Base-by-base conservation (phyloP, 805 yeast species). In the Clavispora carvajalis region DNA sequence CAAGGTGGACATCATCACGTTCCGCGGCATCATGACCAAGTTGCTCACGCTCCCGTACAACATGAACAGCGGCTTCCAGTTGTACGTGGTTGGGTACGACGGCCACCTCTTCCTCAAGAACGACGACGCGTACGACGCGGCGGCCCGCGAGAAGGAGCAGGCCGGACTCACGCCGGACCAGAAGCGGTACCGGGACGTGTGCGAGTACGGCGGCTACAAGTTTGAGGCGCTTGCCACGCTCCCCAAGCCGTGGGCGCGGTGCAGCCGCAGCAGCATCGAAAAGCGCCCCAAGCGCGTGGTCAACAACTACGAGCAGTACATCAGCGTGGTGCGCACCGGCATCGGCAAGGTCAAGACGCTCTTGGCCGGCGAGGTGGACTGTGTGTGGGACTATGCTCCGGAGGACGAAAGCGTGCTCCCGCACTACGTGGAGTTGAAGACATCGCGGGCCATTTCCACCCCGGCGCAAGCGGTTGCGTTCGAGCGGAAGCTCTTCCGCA, bases 281-380 rank as follows among this genome's bases (percentile, higher is more conserved):
- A 71, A 68, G 28, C 69, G 98, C 45, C 59, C 66, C 40, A 78
- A 76, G 49, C 69, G 71, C 40, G 62, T 69, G 1, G 89, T 85
- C 7, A 80, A 76, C 54, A 84, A 80, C 55, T 79, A 79, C 36
- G 88, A 82, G 52, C 95, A 91, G 62, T 89, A 79, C 55, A 69
- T 83, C 34, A 74, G 87, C 0, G 82, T 91, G n/a, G 90, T 90
- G 5, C 74, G 76, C 51, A 82, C 96, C 0, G 95, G 95, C 2
- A 79, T 91, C 12, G 96, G 96, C 7, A 74, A 73, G 34, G 73
- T 79, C 15, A 77, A 75, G 46, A 62, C 88, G 33, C 59, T 86
- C 5, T 60, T 89, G 34, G 95, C 89, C 1, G 96, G 96, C 2
- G 98, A 93, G 63, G 86, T 91, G 16, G 98, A 91, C 61, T 84